Percentiles rank a stretch among this genome's conserved stretches.
phyloP scores from a whole-genome alignment of 2,329 filamentous ascomycete species.

The Trichothecium roseum region DNA sequence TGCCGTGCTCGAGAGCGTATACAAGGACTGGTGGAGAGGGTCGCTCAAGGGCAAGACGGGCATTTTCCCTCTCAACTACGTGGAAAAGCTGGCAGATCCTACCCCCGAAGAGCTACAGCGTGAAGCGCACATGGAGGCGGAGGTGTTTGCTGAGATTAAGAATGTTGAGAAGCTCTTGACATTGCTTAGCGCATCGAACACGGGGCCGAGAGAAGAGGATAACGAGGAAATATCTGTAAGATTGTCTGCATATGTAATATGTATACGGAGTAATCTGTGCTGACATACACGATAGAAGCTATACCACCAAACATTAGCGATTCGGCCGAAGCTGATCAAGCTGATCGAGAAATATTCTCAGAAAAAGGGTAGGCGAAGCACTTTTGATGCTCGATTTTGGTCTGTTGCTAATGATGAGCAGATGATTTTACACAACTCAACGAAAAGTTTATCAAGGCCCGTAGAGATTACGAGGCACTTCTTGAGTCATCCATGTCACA shows the following conservation, averaged over 20 bases:
- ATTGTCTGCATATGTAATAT: no score
- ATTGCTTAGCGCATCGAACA: constrained; percentile 77
- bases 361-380: constrained; percentile 66
- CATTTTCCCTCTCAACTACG: constrained; percentile 97
- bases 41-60: constrained; percentile 89
- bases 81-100: constrained; percentile 92
- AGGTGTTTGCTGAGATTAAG: constrained; percentile 56
- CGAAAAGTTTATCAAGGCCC: constrained; percentile 98
- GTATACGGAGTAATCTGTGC: constrained; percentile 8
- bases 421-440: constrained; percentile 98
- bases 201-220: constrained; percentile 72
- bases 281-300: constrained; percentile 42
- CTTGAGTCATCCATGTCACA: constrained; percentile 95
- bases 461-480: constrained; percentile 91
- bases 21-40: constrained; percentile 99
- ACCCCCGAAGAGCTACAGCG: constrained; percentile 89
- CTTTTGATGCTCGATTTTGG: constrained; percentile 3
- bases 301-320: constrained; percentile 90
- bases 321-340: constrained; percentile 93
- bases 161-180: constrained; percentile 67
- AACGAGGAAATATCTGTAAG: constrained; percentile 90
- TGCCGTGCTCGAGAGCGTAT: constrained; percentile 92
- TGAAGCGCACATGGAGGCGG: constrained; percentile 87
- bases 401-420: constrained; percentile 23
- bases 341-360: constrained; percentile 98